Percentiles rank a stretch among this genome's conserved stretches.
phyloP scores from a whole-genome alignment of 805 yeast genomes.

The Brettanomyces bruxellensis region DNA sequence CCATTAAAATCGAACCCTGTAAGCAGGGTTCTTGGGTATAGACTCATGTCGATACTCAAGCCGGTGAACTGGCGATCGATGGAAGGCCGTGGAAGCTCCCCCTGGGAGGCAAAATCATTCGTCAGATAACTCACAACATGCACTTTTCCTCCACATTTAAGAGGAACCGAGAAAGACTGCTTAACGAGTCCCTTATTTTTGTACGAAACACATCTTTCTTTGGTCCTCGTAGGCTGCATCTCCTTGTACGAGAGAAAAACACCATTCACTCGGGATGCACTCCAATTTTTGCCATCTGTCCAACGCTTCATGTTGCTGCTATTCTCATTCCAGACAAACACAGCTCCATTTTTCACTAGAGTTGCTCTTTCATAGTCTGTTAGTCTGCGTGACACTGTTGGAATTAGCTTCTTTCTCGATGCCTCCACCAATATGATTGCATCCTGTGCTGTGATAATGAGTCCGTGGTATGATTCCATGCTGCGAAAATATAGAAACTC shows the following conservation, averaged over 20 bases:
- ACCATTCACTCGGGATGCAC: conserved; percentile 62
- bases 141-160: conserved; percentile 41
- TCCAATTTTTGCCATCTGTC: conserved; percentile 74
- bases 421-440: conserved; percentile 63
- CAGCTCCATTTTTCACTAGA: conserved; percentile 46
- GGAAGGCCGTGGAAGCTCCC: conserved; percentile 31
- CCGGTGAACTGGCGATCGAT: conserved; percentile 31
- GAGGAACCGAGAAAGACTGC: conserved; percentile 52
- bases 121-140: conserved; percentile 53
- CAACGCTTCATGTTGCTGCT: conserved; percentile 67
- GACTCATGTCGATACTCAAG: conserved; percentile 8
- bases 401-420: conserved; percentile 44
- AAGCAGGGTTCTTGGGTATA: conserved; percentile 13
- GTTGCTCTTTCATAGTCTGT: conserved; percentile 42
- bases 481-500: too few relatives aligned
- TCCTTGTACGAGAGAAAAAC: conserved; percentile 56
- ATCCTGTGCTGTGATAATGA: conserved; percentile 47
- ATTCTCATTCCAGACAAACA: conserved; percentile 65
- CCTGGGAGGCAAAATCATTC: conserved; percentile 5
- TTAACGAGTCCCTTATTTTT: conserved; percentile 51
- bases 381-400: conserved; percentile 50
- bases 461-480: conserved; percentile 58
- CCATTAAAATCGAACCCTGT: background rate
- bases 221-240: conserved; percentile 31
- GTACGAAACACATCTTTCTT: conserved; percentile 27